Evolutionary conservation across 2,329 filamentous ascomycete species (phyloP).

Genomic region (Cryoendolithus antarcticus): DNA sequence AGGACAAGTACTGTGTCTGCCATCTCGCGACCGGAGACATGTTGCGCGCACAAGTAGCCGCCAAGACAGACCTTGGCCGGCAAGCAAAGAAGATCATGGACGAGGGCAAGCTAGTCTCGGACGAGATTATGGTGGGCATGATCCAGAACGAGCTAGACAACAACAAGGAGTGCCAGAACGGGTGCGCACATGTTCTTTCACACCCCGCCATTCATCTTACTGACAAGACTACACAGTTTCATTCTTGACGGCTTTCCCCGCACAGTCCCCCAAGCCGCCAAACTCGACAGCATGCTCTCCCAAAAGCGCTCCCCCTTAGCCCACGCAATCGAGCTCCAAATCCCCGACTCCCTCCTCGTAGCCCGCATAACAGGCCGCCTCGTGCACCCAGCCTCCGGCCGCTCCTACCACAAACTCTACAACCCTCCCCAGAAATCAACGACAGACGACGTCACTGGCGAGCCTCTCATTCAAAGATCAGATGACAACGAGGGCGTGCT

Average conservation of each 20-base stretch:
- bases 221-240: constrained; percentile 48
- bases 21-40: constrained; percentile 98
- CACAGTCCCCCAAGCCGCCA: constrained; percentile 88
- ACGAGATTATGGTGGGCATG: constrained; percentile 99
- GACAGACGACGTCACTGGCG: constrained; percentile 94
- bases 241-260: constrained; percentile 98
- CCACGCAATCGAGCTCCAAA: constrained; percentile 92
- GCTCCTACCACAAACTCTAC: constrained; percentile 97
- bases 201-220: not conserved
- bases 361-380: constrained; percentile 93
- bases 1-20: constrained; percentile 95
- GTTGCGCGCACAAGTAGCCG: constrained; percentile 94
- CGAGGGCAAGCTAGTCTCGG: constrained; percentile 88
- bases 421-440: constrained; percentile 86
- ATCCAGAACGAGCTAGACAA: constrained; percentile 93
- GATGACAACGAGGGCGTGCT: constrained; percentile 95
- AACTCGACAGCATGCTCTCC: constrained; percentile 82
- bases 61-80: constrained; percentile 86
- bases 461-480: constrained; percentile 88
- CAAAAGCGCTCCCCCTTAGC: constrained; percentile 72
- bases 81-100: constrained; percentile 99
- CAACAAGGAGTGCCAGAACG: constrained; percentile 92
- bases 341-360: constrained; percentile 87
- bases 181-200: constrained; percentile 44
- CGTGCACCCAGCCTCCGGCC: constrained; percentile 88